Percentiles rank a stretch among this genome's conserved stretches.
These are phyloP conservation scores for Tricholoma matsutake DNA, from an alignment of 768 basidiomycete species.

Conservation along the genomic window DNA sequence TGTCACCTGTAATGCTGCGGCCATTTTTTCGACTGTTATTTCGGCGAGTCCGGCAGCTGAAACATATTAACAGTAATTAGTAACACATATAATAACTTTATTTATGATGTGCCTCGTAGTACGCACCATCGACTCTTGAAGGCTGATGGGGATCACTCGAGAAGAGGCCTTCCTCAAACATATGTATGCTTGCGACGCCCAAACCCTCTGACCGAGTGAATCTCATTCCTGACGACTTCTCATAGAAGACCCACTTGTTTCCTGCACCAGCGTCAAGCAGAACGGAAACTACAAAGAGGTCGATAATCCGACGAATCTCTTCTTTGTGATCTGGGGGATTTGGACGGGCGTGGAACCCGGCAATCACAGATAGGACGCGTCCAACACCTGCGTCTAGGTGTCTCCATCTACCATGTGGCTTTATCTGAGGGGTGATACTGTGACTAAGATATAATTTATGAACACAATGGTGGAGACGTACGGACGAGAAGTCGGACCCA, in stretches of 20 bases:
- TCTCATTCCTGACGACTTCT: conserved; percentile 46
- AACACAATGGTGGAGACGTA: conserved; percentile 28
- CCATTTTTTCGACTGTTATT: conserved; percentile 58
- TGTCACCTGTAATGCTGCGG: conserved; percentile 75
- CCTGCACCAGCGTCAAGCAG: conserved; percentile 95
- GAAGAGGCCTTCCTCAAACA: conserved; percentile 86
- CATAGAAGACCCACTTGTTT: conserved; percentile 72
- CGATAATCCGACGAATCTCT: conserved; percentile 71
- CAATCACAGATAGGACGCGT: conserved; percentile 61
- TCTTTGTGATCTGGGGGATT: conserved; percentile 50
- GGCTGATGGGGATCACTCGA: conserved; percentile 61
- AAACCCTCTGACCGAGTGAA: conserved; percentile 79
- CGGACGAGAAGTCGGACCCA: conserved; percentile 61
- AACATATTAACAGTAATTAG: background rate
- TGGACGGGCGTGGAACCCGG: conserved; percentile 47
- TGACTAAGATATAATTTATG: background rate
- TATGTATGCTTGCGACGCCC: conserved; percentile 85
- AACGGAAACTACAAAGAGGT: conserved; percentile 89
- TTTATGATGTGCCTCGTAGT: background rate
- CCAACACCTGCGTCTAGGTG: conserved; percentile 72
- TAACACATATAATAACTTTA: background rate
- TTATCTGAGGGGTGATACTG: conserved; percentile 53
- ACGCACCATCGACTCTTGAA: conserved; percentile 76
- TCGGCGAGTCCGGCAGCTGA: conserved; percentile 68
- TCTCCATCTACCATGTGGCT: conserved; percentile 87